These are phyloP conservation scores for Saccharum officinarum DNA, from an alignment of 176 grass and related monocot genomes.

Conservation along the genomic window DNA sequence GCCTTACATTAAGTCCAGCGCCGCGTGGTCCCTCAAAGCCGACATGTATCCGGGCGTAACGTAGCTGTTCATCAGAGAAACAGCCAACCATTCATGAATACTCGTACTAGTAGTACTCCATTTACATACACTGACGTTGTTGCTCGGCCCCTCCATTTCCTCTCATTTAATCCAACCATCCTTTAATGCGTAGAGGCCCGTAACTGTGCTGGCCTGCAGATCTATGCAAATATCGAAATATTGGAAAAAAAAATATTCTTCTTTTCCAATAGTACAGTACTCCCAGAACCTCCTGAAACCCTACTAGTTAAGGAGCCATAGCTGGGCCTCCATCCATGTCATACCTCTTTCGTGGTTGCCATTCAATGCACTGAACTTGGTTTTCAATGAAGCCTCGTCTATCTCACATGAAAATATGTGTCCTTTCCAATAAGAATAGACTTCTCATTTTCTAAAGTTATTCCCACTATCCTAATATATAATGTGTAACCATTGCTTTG, in stretches of 20 bases:
- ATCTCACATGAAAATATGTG: not conserved
- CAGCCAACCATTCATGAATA: conserved; percentile 7
- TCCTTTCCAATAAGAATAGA: too few relatives aligned
- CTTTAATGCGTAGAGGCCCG: conserved; percentile 4
- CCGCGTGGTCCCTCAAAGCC: conserved; percentile 15
- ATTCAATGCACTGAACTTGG: conserved; percentile 53
- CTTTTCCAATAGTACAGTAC: not conserved
- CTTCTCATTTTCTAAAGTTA: too few relatives aligned
- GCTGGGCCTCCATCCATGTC: conserved; percentile 31
- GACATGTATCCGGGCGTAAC: conserved; percentile 38
- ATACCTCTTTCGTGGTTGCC: conserved; percentile 58
- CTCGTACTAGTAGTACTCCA: too few relatives aligned
- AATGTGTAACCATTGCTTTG: too few relatives aligned
- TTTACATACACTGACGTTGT: not conserved
- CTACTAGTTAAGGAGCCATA: conserved; percentile 27
- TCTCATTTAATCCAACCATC: conserved; percentile 32
- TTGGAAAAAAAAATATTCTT: not conserved
- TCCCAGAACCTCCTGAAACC: conserved; percentile 38
- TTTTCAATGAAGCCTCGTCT: conserved; percentile 43
- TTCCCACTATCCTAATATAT: too few relatives aligned
- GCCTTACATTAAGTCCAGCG: not conserved
- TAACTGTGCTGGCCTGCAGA: conserved; percentile 26
- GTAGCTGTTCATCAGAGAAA: conserved; percentile 20
- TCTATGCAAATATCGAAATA: conserved; percentile 6
- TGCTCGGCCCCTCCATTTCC: conserved; percentile 29